These are phyloP conservation scores for Colletotrichum agaves DNA, from an alignment of 2,329 filamentous ascomycete species.

Conservation along the genomic window DNA sequence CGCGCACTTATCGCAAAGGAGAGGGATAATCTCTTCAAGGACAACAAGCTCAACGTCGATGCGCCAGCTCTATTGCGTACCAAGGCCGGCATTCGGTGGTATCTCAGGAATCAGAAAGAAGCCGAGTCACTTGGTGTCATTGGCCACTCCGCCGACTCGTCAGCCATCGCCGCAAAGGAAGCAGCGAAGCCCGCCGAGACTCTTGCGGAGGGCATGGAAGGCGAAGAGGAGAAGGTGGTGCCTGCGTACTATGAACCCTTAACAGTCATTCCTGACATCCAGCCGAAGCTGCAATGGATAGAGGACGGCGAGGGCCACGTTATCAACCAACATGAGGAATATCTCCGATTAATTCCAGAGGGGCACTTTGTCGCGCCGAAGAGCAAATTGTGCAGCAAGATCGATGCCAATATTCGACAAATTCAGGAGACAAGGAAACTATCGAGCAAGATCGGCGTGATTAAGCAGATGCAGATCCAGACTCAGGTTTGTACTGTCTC, in stretches of 20 bases:
- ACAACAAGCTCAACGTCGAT: slow-evolving; percentile 84
- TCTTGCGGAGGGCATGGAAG: slow-evolving; percentile 94
- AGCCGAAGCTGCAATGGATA: slow-evolving; percentile 82
- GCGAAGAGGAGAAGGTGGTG: slow-evolving; percentile 83
- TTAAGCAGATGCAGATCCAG: slow-evolving; percentile 99
- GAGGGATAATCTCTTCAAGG: slow-evolving; percentile 85
- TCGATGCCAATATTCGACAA: slow-evolving; percentile 91
- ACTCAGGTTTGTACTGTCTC: slow-evolving; percentile 75
- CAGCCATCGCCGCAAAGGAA: slow-evolving; percentile 61
- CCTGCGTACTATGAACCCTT: slow-evolving; percentile 96
- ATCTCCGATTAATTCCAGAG: slow-evolving; percentile 78
- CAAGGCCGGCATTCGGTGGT: slow-evolving; percentile 90
- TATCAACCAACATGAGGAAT: slow-evolving; percentile 88
- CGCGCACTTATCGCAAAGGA: slow-evolving; percentile 88
- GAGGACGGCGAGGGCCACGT: slow-evolving; percentile 91
- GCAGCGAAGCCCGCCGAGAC: slow-evolving; percentile 71
- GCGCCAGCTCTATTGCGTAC: slow-evolving; percentile 87
- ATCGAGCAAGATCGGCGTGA: slow-evolving; percentile 94
- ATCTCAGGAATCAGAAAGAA: slow-evolving; percentile 81
- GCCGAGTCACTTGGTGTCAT: slow-evolving; percentile 62
- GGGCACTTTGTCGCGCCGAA: slow-evolving; percentile 81
- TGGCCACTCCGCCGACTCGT: slow-evolving; percentile 53
- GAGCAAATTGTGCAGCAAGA: slow-evolving; percentile 78
- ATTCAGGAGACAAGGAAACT: slow-evolving; percentile 98
- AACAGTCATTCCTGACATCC: slow-evolving; percentile 86